Conservation (phyloP, 2,329 filamentous ascomycete genomes). For the Fusarium piperis region DNA sequence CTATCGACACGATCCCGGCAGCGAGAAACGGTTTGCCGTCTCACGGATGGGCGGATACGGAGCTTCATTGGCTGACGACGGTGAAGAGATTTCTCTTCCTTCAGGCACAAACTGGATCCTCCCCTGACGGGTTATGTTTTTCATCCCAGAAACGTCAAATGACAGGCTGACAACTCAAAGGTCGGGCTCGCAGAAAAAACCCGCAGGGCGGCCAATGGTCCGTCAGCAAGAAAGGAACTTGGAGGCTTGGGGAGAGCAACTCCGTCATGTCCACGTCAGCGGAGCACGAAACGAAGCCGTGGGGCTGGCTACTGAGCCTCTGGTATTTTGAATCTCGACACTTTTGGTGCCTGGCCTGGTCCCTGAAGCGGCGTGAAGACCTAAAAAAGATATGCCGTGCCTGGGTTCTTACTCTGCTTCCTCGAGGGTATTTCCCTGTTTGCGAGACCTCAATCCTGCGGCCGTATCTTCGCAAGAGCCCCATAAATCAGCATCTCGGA, state of each 20-base stretch:
- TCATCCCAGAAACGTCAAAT: background rate
- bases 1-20: background rate
- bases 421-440: background rate
- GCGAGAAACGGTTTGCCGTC: background rate
- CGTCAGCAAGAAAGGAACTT: background rate
- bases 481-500: background rate
- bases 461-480: background rate
- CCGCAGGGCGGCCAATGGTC: background rate
- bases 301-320: constrained; percentile 14
- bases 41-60: background rate
- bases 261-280: constrained; percentile 39
- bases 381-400: background rate
- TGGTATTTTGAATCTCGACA: background rate
- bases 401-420: background rate
- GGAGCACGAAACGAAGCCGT: constrained; percentile 4
- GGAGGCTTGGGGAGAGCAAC: background rate
- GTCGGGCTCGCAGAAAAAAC: background rate
- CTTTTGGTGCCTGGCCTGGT: background rate
- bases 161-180: constrained; percentile 16
- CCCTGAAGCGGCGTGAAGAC: background rate
- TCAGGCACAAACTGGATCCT: background rate
- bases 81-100: background rate
- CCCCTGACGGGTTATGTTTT: background rate
- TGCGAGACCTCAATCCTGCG: background rate
- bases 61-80: background rate